A percentile compares a stretch with the other conserved stretches of the same genome.
These are phyloP conservation scores for Plectosphaerella cucumerina DNA, from an alignment of 2,329 filamentous ascomycete genomes.

Conservation along the genomic window DNA sequence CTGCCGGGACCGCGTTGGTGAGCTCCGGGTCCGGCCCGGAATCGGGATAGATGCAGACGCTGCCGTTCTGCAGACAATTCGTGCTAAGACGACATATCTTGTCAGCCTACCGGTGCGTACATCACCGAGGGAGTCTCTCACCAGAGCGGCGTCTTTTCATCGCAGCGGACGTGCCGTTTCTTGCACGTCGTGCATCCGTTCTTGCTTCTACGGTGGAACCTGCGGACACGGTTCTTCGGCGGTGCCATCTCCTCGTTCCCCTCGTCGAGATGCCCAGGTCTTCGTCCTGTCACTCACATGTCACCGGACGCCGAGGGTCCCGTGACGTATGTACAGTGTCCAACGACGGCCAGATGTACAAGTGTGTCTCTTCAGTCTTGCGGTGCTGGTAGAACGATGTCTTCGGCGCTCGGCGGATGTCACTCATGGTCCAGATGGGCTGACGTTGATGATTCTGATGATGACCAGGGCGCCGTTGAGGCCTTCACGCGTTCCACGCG, in stretches of 20 bases:
- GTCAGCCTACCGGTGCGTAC: not conserved
- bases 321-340: not conserved
- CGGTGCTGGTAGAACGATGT: no score
- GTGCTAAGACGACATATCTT: slow-evolving; percentile 23
- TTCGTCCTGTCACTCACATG: not conserved
- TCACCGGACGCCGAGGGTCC: not conserved
- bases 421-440: no score
- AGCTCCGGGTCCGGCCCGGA: slow-evolving; percentile 16
- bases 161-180: slow-evolving; percentile 39
- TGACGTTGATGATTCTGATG: not conserved
- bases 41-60: slow-evolving; percentile 33
- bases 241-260: slow-evolving; percentile 21
- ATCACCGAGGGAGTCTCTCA: slow-evolving; percentile 20
- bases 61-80: slow-evolving; percentile 40
- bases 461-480: not conserved
- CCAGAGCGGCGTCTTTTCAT: slow-evolving; percentile 41
- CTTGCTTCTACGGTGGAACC: slow-evolving; percentile 31
- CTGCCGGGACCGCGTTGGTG: not conserved
- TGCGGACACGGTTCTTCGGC: slow-evolving; percentile 30
- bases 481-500: not conserved
- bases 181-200: slow-evolving; percentile 32
- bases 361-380: not conserved
- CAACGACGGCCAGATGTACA: no score
- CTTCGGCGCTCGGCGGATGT: no score
- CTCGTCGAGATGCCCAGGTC: not conserved